These are phyloP conservation scores for Sungouiozyma ichnusensis DNA, from an alignment of 805 yeast genomes.

Conservation along the genomic window DNA sequence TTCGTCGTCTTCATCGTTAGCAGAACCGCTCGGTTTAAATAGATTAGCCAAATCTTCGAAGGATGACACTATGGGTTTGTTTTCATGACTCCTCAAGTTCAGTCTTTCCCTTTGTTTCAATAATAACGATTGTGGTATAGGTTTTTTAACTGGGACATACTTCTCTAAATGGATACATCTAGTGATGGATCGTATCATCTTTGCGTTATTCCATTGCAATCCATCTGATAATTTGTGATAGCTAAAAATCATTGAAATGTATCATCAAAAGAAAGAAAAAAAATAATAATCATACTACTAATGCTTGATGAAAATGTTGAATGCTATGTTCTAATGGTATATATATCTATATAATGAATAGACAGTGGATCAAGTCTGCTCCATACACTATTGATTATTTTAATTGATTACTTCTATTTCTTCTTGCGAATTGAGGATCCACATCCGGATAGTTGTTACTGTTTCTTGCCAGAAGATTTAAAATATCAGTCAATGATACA, in stretches of 20 bases:
- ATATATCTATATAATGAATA: too few species aligned
- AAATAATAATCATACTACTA: too few species aligned
- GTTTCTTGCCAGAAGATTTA: constrained; percentile 64
- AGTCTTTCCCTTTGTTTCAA: constrained; percentile 3
- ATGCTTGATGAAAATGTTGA: too few species aligned
- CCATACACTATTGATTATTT: background rate
- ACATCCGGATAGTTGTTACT: constrained; percentile 52
- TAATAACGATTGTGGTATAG: constrained; percentile 14
- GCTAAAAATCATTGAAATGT: too few species aligned
- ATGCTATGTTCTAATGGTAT: too few species aligned
- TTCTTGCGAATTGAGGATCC: constrained; percentile 80
- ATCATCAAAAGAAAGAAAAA: too few species aligned
- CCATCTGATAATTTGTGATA: too few species aligned
- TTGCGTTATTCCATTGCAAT: background rate
- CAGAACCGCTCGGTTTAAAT: constrained; percentile 17
- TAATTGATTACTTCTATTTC: constrained; percentile 57
- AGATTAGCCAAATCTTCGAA: constrained; percentile 18
- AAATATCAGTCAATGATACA: constrained; percentile 77
- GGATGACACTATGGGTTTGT: background rate
- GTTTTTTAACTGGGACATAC: background rate
- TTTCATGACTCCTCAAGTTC: background rate
- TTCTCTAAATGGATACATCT: background rate
- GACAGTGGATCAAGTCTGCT: too few species aligned
- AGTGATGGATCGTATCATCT: background rate
- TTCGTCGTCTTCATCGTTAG: constrained; percentile 20